Evolutionary conservation across 768 basidiomycete species (phyloP).

Genomic region (Lentinula lateritia): DNA sequence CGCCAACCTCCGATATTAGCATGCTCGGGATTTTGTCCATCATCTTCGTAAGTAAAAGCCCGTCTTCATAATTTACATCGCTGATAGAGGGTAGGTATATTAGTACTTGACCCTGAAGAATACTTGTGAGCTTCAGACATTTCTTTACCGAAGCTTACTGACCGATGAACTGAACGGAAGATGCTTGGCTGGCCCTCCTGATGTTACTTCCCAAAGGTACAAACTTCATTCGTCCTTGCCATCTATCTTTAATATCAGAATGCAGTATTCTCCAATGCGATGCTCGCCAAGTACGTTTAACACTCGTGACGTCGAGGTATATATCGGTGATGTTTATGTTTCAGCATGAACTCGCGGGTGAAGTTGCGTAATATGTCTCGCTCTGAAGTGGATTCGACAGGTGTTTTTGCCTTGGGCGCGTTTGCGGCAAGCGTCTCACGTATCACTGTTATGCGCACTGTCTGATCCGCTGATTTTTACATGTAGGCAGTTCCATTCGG

Average conservation of each 20-base stretch:
- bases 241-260: not conserved
- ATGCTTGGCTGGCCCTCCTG: not conserved
- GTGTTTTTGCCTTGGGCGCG: not conserved
- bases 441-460: not conserved
- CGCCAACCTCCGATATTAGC: not conserved
- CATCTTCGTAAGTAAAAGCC: not conserved
- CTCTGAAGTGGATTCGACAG: not conserved
- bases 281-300: not conserved
- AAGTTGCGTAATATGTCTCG: not conserved
- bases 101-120: not conserved
- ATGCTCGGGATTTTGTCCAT: not conserved
- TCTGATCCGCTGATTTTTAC: not conserved
- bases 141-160: not conserved
- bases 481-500: not conserved
- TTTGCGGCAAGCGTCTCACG: not conserved
- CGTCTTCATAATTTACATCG: too few species aligned
- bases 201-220: slow-evolving; percentile 1
- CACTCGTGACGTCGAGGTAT: not conserved
- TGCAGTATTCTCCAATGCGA: not conserved
- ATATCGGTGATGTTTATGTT: not conserved
- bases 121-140: not conserved
- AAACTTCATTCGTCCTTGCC: not conserved
- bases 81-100: not conserved
- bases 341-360: not conserved
- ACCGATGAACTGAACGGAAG: not conserved